Conservation (phyloP, 2,329 filamentous ascomycete species). For the Xylariaceae sp. region DNA sequence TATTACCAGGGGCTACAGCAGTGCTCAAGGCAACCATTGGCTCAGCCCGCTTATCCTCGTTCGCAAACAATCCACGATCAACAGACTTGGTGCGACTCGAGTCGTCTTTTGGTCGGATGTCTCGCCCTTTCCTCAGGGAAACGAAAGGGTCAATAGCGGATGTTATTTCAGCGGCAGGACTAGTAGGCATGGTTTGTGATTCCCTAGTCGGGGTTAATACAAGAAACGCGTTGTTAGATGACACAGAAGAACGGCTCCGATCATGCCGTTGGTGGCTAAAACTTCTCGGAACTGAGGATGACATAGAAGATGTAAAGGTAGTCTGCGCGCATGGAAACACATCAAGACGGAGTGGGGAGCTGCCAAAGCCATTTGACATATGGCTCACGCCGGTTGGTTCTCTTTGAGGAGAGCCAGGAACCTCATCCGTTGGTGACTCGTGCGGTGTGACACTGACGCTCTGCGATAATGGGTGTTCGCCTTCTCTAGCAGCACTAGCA, state of each 20-base stretch:
- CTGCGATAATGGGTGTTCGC: constrained; percentile 70
- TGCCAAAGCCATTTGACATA: constrained; percentile 31
- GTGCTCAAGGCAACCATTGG: constrained; percentile 62
- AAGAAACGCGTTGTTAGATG: constrained; percentile 43
- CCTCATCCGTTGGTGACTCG: constrained; percentile 34
- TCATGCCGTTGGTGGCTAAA: constrained; percentile 38
- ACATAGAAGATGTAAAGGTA: constrained; percentile 29
- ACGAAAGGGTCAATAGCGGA: constrained; percentile 40
- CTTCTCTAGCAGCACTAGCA: constrained; percentile 39
- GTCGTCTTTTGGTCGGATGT: constrained; percentile 41
- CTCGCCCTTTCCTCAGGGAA: constrained; percentile 40
- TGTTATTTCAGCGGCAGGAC: constrained; percentile 34
- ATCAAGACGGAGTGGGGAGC: constrained; percentile 35
- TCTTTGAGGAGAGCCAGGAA: constrained; percentile 32
- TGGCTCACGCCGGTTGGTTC: constrained; percentile 38
- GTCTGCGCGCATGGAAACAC: constrained; percentile 31
- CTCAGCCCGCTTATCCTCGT: constrained; percentile 59
- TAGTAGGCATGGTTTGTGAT: constrained; percentile 33
- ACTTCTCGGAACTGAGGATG: constrained; percentile 26
- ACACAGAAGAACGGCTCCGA: constrained; percentile 34
- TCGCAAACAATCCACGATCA: constrained; percentile 57
- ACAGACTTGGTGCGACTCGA: constrained; percentile 57
- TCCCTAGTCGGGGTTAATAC: constrained; percentile 37
- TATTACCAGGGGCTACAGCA: constrained; percentile 57
- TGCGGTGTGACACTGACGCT: constrained; percentile 70